Base-by-base conservation (phyloP, 163 green algal genomes). In the Chlamydomonas reinhardtii region DNA sequence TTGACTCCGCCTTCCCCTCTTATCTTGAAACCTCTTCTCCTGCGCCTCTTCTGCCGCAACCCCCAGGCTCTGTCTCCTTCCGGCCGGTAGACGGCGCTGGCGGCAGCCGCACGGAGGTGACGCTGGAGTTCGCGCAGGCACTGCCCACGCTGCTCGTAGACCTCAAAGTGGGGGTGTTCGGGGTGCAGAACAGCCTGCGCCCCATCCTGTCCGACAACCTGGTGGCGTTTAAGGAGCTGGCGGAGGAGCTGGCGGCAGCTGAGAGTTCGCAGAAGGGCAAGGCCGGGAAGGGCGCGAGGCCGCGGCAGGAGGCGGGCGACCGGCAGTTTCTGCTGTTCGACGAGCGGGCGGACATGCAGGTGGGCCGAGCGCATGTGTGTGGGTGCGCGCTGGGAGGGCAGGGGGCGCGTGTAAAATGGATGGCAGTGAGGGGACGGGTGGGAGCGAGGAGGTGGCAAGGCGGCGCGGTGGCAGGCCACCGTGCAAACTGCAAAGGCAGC, bases 171-270 rank as follows among this genome's bases (percentile, higher is more conserved):
- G 87, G 87, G 2, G 48, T 75, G 17, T 81, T 90, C 27, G 91
- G 43, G 4, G 61, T 94, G 2, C 85, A 93, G 72, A 87, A 82
- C 31, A 74, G 90, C 76, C 39, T 94, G n/a, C 62, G 66, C 61
- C 61, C 80, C 25, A 92, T 94, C 14, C 59, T 94, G 0, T 48
- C n/a, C 2, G 85, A 94, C 2, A 93, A 94, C 78, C 31, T 94
- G 74, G 59, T 20, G 20, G 71, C 52, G 9, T 89, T 91, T 43
- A 73, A 82, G 68, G 35, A 22, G 15, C 70, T 91, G 17, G 82
- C 77, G 32, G 71, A 90, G 68, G 56, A 31, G 22, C 70, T 34
- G 54, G 80, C 80, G 16, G 31, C n/a, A 16, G 70, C 56, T 69
- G 31, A 34, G 9, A 62, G 43, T 3, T 2, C 29, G 62, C 62